These are phyloP conservation scores for Hanseniaspora nectarophila DNA, from an alignment of 805 yeast genomes.

Conservation along the genomic window DNA sequence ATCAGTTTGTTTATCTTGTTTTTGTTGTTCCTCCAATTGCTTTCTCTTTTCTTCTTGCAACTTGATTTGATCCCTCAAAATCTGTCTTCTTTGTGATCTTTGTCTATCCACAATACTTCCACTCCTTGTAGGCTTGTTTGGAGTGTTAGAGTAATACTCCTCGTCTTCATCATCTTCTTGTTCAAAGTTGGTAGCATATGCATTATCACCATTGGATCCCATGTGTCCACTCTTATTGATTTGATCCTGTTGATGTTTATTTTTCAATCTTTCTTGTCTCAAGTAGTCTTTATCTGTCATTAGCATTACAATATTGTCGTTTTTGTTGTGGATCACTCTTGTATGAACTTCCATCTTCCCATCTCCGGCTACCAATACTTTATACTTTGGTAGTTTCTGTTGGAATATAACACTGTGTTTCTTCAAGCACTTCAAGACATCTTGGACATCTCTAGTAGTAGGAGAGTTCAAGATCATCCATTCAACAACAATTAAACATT, in stretches of 20 bases:
- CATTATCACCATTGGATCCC: constrained; percentile 17
- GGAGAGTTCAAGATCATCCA: constrained; percentile 27
- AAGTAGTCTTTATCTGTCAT: constrained; percentile 25
- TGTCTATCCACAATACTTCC: constrained; percentile 27
- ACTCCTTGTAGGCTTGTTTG: constrained; percentile 10
- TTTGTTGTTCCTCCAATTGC: constrained; percentile 18
- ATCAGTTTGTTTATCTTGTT: constrained; percentile 18
- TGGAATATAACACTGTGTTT: constrained; percentile 27
- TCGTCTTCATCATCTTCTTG: constrained; percentile 13
- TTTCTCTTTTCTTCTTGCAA: constrained; percentile 27
- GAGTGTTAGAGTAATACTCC: background rate
- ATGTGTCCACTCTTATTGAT: constrained; percentile 20
- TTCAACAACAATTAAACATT: constrained; percentile 30
- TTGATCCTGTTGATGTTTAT: constrained; percentile 25
- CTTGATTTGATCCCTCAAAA: constrained; percentile 28
- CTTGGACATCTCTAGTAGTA: constrained; percentile 27
- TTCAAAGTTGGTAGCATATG: constrained; percentile 20
- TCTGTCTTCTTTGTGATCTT: constrained; percentile 29
- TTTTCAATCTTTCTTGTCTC: constrained; percentile 25
- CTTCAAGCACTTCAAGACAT: constrained; percentile 24
- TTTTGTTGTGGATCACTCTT: constrained; percentile 28
- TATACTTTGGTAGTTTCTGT: constrained; percentile 25
- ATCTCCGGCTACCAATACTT: constrained; percentile 27
- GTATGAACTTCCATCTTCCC: constrained; percentile 32
- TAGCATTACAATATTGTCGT: constrained; percentile 25